A percentile compares a stretch with the other conserved stretches of the same genome.
Conservation (phyloP, 2,329 filamentous ascomycete genomes). For the Cordyceps cateniannulata region DNA sequence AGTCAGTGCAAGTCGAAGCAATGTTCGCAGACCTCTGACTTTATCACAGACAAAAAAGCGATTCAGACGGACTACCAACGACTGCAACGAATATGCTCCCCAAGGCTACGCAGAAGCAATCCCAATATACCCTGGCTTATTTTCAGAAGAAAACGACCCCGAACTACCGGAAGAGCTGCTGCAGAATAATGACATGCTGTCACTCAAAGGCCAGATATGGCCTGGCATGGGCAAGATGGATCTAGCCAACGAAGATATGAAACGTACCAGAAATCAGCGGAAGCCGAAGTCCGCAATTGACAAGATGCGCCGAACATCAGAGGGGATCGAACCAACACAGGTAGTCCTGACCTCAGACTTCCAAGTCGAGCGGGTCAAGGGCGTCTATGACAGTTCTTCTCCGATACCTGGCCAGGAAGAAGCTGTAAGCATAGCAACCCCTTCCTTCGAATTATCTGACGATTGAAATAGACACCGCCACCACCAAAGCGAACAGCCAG, state of each 20-base stretch:
- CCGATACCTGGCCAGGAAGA: constrained; percentile 32
- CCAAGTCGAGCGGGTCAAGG: constrained; percentile 43
- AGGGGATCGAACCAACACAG: constrained; percentile 57
- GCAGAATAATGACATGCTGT: constrained; percentile 25
- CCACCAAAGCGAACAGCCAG: constrained; percentile 24
- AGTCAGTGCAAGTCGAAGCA: not conserved
- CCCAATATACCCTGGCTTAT: constrained; percentile 23
- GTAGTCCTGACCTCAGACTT: constrained; percentile 53
- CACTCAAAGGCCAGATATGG: constrained; percentile 66
- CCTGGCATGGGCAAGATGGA: constrained; percentile 80
- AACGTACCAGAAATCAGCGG: constrained; percentile 69
- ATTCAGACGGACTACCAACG: constrained; percentile 20
- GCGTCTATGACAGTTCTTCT: constrained; percentile 56
- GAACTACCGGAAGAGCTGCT: constrained; percentile 24
- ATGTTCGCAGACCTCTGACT: not conserved
- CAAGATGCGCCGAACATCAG: constrained; percentile 58
- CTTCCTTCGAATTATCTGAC: not conserved
- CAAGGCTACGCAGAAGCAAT: constrained; percentile 23
- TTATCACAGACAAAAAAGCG: constrained; percentile 23
- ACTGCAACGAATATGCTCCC: constrained; percentile 20
- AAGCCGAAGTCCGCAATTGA: constrained; percentile 67
- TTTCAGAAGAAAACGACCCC: constrained; percentile 22
- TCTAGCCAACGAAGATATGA: constrained; percentile 66
- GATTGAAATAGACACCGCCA: constrained; percentile 18
- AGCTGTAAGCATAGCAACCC: constrained; percentile 32